Conservation (phyloP, 352 stramenopile genomes). For the Phytophthora citrophthora region DNA sequence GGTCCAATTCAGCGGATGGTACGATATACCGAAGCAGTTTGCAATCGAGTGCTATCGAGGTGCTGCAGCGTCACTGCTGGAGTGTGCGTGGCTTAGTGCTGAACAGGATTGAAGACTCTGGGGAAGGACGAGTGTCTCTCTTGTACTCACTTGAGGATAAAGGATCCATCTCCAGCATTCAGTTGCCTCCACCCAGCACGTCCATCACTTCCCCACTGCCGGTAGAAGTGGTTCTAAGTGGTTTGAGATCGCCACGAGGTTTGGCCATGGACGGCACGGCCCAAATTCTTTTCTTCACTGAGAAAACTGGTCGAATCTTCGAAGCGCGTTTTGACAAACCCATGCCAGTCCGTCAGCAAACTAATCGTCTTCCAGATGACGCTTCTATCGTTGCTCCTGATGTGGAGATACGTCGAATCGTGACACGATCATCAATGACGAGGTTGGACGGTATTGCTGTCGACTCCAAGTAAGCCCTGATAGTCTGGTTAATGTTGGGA, state of each 20-base stretch:
- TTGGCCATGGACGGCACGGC: conserved; percentile 44
- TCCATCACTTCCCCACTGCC: conserved; percentile 5
- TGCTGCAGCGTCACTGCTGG: conserved; percentile 55
- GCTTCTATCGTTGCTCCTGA: conserved; percentile 12
- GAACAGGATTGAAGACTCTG: conserved; percentile 1
- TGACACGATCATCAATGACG: conserved; percentile 49
- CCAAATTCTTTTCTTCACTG: conserved; percentile 65
- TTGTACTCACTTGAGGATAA: conserved; percentile 70
- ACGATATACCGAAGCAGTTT: conserved; percentile 69
- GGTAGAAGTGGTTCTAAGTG: conserved; percentile 38
- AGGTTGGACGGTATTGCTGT: conserved; percentile 71
- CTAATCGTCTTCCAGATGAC: conserved; percentile 14
- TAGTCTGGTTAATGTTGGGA: no score
- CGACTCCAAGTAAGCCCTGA: conserved; percentile 29
- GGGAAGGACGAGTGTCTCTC: conserved; percentile 23
- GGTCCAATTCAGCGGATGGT: conserved; percentile 73
- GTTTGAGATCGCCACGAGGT: conserved; percentile 57
- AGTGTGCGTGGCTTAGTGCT: conserved; percentile 54
- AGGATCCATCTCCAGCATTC: conserved; percentile 48
- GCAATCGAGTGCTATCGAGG: conserved; percentile 43
- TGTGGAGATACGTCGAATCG: conserved; percentile 32
- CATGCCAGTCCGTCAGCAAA: conserved; percentile 9
- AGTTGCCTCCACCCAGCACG: conserved; percentile 1
- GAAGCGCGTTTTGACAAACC: conserved; percentile 13
- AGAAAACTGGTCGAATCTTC: conserved; percentile 74